Evolutionary conservation across 148 eudicot species (phyloP).

Genomic region (Cornus kousa): DNA sequence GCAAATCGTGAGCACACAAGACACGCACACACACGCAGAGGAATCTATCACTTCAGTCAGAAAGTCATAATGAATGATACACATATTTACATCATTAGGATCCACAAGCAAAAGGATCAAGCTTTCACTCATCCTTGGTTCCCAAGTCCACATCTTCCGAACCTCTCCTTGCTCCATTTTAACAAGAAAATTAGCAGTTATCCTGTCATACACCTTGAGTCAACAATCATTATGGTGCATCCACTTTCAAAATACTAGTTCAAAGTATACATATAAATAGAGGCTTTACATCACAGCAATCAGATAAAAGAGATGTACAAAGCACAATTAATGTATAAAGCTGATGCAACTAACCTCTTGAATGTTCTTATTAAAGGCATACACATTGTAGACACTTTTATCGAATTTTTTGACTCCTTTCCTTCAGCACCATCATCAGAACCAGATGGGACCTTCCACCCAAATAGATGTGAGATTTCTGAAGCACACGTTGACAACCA

Average conservation of each 20-base stretch:
- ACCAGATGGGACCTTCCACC: conserved; percentile 87
- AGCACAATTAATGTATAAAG: background rate
- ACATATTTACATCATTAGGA: conserved; percentile 76
- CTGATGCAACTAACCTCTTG: conserved; percentile 58
- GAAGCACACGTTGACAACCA: conserved; percentile 69
- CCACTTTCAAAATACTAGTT: background rate
- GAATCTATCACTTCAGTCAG: conserved; percentile 7
- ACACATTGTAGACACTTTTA: conserved; percentile 67
- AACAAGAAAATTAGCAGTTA: conserved; percentile 60
- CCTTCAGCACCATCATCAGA: conserved; percentile 82
- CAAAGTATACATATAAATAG: background rate
- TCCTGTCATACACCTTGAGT: conserved; percentile 43
- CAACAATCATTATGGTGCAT: conserved; percentile 6
- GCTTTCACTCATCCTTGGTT: conserved; percentile 82
- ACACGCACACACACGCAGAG: background rate
- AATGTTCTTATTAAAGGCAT: conserved; percentile 67
- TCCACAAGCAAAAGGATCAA: conserved; percentile 90
- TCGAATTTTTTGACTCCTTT: conserved; percentile 59
- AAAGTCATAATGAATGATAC: background rate
- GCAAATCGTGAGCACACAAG: background rate
- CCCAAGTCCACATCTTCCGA: conserved; percentile 89
- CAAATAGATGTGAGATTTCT: conserved; percentile 62
- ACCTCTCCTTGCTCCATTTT: conserved; percentile 73
- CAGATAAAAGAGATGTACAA: background rate
- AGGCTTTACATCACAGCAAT: background rate